Conservation (phyloP, 176 grass and related monocot genomes). For the Hyparrhenia diplandra region DNA sequence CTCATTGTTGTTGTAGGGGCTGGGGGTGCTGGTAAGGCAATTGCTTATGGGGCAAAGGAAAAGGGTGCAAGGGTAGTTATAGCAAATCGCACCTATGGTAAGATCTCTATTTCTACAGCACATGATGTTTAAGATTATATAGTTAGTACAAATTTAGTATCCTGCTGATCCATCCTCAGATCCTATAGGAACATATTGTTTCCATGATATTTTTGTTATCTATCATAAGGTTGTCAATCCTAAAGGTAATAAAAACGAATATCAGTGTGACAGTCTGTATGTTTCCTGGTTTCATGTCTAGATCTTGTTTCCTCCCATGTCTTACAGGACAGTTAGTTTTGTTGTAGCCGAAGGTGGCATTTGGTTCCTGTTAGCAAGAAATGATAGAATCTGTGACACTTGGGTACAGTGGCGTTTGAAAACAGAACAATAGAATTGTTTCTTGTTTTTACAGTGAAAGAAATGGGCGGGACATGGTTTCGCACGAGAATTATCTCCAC, state of each 20-base stretch:
- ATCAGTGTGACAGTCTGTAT: not conserved
- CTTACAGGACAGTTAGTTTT: not conserved
- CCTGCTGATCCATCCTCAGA: not conserved
- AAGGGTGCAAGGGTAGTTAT: constrained; percentile 92
- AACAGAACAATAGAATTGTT: not conserved
- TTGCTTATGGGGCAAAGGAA: constrained; percentile 87
- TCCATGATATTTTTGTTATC: not conserved
- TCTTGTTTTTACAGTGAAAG: not conserved
- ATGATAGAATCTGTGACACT: not conserved
- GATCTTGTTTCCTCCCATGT: not conserved
- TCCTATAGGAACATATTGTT: not conserved
- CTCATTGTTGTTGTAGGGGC: constrained; percentile 88
- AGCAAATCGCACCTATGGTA: constrained; percentile 97
- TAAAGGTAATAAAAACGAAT: not conserved
- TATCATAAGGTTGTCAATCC: not conserved
- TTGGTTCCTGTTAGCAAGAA: not conserved
- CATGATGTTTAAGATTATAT: constrained; percentile 7
- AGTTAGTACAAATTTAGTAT: not conserved
- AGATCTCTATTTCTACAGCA: constrained; percentile 8
- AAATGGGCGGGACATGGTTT: not conserved
- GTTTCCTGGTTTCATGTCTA: not conserved
- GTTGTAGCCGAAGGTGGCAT: not conserved
- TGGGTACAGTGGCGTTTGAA: not conserved
- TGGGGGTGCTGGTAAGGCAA: constrained; percentile 93
- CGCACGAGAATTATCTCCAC: not conserved